Conservation (phyloP, 805 yeast species). For the Clavispora vitiphila region DNA sequence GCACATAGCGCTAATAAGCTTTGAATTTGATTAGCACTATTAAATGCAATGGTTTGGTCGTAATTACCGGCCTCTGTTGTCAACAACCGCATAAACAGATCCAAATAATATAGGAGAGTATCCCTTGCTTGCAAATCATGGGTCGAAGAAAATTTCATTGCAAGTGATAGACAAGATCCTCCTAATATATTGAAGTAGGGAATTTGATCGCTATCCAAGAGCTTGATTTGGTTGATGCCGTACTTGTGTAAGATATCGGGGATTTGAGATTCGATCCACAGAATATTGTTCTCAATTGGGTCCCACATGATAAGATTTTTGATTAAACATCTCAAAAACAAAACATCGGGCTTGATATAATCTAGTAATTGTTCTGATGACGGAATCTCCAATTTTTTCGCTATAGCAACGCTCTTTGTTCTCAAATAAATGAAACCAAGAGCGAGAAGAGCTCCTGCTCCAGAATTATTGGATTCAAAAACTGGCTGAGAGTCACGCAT, state of each 20-base stretch:
- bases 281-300: slow-evolving; percentile 39
- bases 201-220: slow-evolving; percentile 55
- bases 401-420: slow-evolving; percentile 56
- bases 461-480: slow-evolving; percentile 55
- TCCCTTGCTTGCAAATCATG: slow-evolving; percentile 50
- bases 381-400: slow-evolving; percentile 59
- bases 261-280: slow-evolving; percentile 57
- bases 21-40: slow-evolving; percentile 51
- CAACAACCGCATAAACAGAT: slow-evolving; percentile 42
- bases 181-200: slow-evolving; percentile 61
- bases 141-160: slow-evolving; percentile 72
- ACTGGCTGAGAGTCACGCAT: slow-evolving; percentile 60
- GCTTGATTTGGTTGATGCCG: slow-evolving; percentile 14
- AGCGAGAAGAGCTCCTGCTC: slow-evolving; percentile 74
- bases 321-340: slow-evolving; percentile 61
- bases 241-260: slow-evolving; percentile 42
- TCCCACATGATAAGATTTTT: slow-evolving; percentile 72
- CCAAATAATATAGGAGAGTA: slow-evolving; percentile 51
- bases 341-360: slow-evolving; percentile 74
- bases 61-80: slow-evolving; percentile 41
- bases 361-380: slow-evolving; percentile 53
- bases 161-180: slow-evolving; percentile 72
- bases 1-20: slow-evolving; percentile 58
- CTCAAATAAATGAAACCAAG: slow-evolving; percentile 68
- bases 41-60: slow-evolving; percentile 54